Evolutionary conservation across 2,329 filamentous ascomycete species (phyloP).

Genomic region (Zymoseptoria passerinii): DNA sequence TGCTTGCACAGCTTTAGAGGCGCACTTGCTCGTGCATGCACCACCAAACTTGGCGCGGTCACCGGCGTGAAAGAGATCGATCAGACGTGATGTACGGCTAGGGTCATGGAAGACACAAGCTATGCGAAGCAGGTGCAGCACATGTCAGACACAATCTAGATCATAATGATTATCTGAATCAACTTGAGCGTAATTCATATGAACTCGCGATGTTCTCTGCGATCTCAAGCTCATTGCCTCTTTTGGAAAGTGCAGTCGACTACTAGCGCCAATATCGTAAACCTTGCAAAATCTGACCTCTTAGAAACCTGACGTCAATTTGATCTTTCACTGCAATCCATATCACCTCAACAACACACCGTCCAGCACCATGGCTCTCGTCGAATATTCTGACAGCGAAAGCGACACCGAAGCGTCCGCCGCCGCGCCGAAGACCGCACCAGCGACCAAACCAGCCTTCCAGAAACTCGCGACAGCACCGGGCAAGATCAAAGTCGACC

Average conservation of each 20-base stretch:
- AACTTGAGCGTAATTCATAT: no score
- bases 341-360: not conserved
- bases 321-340: not conserved
- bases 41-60: not conserved
- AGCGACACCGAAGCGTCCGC: slow-evolving; percentile 43
- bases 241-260: not conserved
- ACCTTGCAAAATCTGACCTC: not conserved
- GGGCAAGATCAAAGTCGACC: slow-evolving; percentile 70
- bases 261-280: not conserved
- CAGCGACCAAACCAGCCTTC: slow-evolving; percentile 31
- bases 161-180: no score
- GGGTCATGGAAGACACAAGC: not conserved
- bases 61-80: not conserved
- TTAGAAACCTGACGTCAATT: not conserved
- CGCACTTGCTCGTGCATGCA: not conserved
- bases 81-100: not conserved
- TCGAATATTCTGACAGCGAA: slow-evolving; percentile 76
- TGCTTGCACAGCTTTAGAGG: slow-evolving; percentile 18
- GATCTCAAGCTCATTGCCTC: not conserved
- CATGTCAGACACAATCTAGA: no score
- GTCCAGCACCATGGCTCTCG: slow-evolving; percentile 57
- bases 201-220: no score
- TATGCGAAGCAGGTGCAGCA: not conserved
- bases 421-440: slow-evolving; percentile 21
- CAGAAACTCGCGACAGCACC: slow-evolving; percentile 40